Conservation (phyloP, 306 rosid genomes). For the Inga leiocalycina region DNA sequence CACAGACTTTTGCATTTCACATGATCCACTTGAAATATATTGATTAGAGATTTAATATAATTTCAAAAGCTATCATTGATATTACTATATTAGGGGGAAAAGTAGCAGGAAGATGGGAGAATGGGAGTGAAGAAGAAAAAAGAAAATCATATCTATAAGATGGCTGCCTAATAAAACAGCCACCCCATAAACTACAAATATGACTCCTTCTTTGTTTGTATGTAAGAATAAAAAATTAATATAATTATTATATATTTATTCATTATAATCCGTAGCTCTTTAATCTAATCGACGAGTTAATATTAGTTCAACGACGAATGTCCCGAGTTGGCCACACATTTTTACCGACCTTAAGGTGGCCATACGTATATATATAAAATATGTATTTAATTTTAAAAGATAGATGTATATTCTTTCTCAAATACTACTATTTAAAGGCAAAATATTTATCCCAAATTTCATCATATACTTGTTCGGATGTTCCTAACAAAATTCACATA, state of each 20-base stretch:
- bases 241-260: background rate
- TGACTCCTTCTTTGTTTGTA: constrained; percentile 4
- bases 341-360: too few species aligned
- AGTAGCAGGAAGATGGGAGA: too few species aligned
- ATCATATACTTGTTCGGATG: too few species aligned
- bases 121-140: background rate
- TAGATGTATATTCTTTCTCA: background rate
- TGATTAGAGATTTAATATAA: too few species aligned
- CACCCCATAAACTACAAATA: background rate
- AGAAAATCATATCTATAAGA: background rate
- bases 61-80: too few species aligned
- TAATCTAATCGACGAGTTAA: background rate
- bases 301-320: background rate
- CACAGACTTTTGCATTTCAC: too few species aligned
- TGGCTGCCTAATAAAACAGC: background rate
- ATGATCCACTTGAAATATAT: too few species aligned
- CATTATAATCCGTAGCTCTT: background rate
- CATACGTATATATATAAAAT: too few species aligned
- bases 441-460: background rate
- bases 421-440: background rate
- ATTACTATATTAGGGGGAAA: too few species aligned
- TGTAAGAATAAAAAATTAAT: background rate
- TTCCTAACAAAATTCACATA: too few species aligned
- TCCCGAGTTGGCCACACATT: background rate
- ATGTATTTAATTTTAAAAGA: background rate